Base-by-base conservation (phyloP, 139 green algal species). In the Picochlorum sp. region DNA sequence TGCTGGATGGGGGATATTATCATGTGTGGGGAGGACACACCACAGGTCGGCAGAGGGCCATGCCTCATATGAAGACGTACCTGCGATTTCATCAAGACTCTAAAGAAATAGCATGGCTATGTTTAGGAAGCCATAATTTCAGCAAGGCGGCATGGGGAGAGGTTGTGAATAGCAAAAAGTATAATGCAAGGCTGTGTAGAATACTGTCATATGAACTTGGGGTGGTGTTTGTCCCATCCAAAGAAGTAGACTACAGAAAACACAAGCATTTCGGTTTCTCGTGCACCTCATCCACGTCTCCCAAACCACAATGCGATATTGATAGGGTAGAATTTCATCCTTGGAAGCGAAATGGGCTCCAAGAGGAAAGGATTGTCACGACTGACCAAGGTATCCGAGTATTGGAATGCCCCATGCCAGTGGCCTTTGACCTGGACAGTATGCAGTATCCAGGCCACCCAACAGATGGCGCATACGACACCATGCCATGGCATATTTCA, bases 51-150 rank as follows among this genome's bases (percentile, higher is more conserved):
- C 65, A 82, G 70, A 71, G 79, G 1, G 87, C 83, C 18, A 87
- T 89, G 85, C 87, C 87, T 1, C 87, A 95, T 75, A 89, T 92
- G 62, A 95, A 95, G 70, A 77, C 61, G 2, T 92, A 87, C 58
- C 51, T 41, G 3, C 64, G 82, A 6, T 78, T 66, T 64, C 3
- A 30, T 28, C 2, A 11, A 13, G 61, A 58, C 4, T 50, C 47
- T 23, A 66, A 38, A 26, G 57, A 83, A 56, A 23, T 93, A 58
- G 73, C 80, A 1, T 96, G 80, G 82, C 56, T 85, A 4, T 45
- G 86, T 3, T n/a, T 91, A 6, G 70, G 69, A 4, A 83, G 62
- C 4, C 80, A 90, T 65, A 96, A 96, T 74, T 74, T 96, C 24
- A 84, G 66, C 65, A 90, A 91, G 68, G 88, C 89, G 3, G 89